Conservation (phyloP, 768 basidiomycete species). For the Suillus luteus region DNA sequence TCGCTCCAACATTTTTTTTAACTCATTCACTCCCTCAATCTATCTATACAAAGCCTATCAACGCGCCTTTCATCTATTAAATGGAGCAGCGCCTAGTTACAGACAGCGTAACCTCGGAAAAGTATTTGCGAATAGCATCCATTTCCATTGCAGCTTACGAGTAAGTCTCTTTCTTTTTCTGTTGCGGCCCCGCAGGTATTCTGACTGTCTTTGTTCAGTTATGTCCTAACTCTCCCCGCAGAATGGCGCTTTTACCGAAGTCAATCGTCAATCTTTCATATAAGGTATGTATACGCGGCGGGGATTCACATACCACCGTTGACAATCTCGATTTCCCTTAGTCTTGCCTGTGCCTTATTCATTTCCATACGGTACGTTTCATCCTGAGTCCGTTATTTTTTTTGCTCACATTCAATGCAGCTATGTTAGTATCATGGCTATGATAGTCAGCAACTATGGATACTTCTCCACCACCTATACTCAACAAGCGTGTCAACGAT, state of each 20-base stretch:
- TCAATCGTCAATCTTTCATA: slow-evolving; percentile 27
- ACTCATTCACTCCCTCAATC: not conserved
- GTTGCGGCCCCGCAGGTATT: not conserved
- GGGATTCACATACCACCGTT: not conserved
- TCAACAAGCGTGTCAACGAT: slow-evolving; percentile 43
- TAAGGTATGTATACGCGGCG: slow-evolving; percentile 24
- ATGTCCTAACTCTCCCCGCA: slow-evolving; percentile 35
- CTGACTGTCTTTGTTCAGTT: slow-evolving; percentile 20
- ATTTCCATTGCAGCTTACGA: slow-evolving; percentile 42
- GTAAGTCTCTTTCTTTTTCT: slow-evolving; percentile 28
- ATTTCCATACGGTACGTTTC: slow-evolving; percentile 32
- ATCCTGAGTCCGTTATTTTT: not conserved
- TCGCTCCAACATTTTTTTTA: not conserved
- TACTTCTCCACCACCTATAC: slow-evolving; percentile 59
- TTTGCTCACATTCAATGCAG: slow-evolving; percentile 15
- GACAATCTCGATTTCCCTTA: slow-evolving; percentile 7
- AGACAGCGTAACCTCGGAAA: slow-evolving; percentile 23
- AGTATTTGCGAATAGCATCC: slow-evolving; percentile 37
- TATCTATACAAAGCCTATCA: not conserved
- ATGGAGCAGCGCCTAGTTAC: slow-evolving; percentile 1
- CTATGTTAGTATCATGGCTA: slow-evolving; percentile 45
- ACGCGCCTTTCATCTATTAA: not conserved
- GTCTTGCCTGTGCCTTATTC: slow-evolving; percentile 31
- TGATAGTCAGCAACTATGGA: slow-evolving; percentile 56
- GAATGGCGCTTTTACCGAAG: slow-evolving; percentile 37